Percentiles rank a stretch among this genome's conserved stretches.
phyloP scores from a whole-genome alignment of 306 rosid genomes.

The Hippophae rhamnoides region DNA sequence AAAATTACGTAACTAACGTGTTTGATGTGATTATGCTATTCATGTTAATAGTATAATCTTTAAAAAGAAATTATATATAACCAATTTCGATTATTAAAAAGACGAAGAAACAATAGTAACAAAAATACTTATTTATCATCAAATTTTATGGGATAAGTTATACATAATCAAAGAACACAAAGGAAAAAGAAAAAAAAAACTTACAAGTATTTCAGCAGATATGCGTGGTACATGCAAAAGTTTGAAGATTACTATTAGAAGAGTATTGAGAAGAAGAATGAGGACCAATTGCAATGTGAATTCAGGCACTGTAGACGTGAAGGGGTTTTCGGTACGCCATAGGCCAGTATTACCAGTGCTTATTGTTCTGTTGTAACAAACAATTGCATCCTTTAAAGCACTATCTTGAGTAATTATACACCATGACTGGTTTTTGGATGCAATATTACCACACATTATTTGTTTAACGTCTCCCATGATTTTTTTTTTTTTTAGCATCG shows the following conservation, averaged over 20 bases:
- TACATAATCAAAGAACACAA: background rate
- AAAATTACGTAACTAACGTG: too few relatives aligned
- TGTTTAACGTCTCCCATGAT: too few relatives aligned
- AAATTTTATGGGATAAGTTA: background rate
- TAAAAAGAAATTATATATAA: too few relatives aligned
- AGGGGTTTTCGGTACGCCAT: slow-evolving; percentile 24
- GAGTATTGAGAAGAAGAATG: slow-evolving; percentile 17
- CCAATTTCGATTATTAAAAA: too few relatives aligned
- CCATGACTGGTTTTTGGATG: too few relatives aligned
- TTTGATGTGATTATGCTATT: too few relatives aligned
- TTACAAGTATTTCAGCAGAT: slow-evolving; percentile 31
- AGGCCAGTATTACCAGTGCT: background rate
- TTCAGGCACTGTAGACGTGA: slow-evolving; percentile 2
- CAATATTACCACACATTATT: too few relatives aligned
- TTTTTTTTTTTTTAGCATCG: too few relatives aligned
- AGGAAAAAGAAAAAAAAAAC: background rate
- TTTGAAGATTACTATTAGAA: slow-evolving; percentile 12
- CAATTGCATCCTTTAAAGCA: too few relatives aligned
- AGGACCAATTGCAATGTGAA: slow-evolving; percentile 20
- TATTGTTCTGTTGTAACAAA: slow-evolving; percentile 20
- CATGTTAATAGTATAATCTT: too few relatives aligned
- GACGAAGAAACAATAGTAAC: too few relatives aligned
- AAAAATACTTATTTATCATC: background rate
- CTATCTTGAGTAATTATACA: too few relatives aligned
- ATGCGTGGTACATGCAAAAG: slow-evolving; percentile 27